phyloP scores from a whole-genome alignment of 306 rosid species.

The Cicer pinnatifidum region DNA sequence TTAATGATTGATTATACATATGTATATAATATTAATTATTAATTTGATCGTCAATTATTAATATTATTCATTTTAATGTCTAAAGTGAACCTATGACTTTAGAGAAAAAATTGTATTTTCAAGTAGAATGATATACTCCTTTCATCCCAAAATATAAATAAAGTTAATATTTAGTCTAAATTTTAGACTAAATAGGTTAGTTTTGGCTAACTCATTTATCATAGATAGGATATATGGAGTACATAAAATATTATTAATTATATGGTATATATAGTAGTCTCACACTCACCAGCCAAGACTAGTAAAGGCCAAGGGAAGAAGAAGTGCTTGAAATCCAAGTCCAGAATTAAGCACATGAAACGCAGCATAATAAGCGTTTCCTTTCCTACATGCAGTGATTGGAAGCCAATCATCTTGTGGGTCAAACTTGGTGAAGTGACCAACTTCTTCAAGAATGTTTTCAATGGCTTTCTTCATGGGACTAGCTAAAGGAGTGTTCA shows the following conservation, averaged over 20 bases:
- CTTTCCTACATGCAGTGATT: conserved; percentile 68
- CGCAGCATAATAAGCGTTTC: conserved; percentile 70
- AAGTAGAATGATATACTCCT: too few relatives aligned
- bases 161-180: too few relatives aligned
- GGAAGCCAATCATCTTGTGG: conserved; percentile 90
- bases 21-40: too few relatives aligned
- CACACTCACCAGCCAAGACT: conserved; percentile 61
- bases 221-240: too few relatives aligned
- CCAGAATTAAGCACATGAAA: conserved; percentile 71
- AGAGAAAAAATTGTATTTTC: too few relatives aligned
- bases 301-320: conserved; percentile 71
- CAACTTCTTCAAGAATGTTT: conserved; percentile 69
- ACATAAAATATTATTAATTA: not conserved
- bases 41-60: too few relatives aligned
- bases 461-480: conserved; percentile 65
- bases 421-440: conserved; percentile 63
- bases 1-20: too few relatives aligned
- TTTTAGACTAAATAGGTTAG: too few relatives aligned
- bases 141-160: too few relatives aligned
- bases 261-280: not conserved
- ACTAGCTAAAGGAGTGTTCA: conserved; percentile 59
- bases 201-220: too few relatives aligned
- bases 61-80: too few relatives aligned
- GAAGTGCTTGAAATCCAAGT: conserved; percentile 72
- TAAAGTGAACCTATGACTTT: too few relatives aligned